phyloP scores from a whole-genome alignment of 2,329 filamentous ascomycete species.

The Polychaeton citri region DNA sequence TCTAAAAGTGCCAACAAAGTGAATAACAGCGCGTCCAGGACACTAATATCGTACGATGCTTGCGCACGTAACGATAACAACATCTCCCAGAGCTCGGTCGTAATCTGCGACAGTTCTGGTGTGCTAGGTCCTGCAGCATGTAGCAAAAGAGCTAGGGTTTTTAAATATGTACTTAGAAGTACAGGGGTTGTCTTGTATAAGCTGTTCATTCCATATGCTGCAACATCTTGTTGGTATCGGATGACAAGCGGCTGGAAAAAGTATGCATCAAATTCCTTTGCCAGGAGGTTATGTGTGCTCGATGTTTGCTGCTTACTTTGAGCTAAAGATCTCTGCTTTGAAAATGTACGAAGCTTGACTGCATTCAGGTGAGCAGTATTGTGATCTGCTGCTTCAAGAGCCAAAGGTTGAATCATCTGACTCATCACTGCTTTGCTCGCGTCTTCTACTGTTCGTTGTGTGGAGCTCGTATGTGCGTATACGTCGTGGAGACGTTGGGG shows the following conservation, averaged over 20 bases:
- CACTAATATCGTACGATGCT: conserved; percentile 32
- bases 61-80: conserved; percentile 54
- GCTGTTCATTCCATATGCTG: conserved; percentile 21
- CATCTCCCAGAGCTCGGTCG: conserved; percentile 71
- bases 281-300: conserved; percentile 62
- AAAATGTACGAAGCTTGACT: conserved; percentile 83
- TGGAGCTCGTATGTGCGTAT: conserved; percentile 40
- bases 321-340: conserved; percentile 53
- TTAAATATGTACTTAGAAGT: conserved; percentile 66
- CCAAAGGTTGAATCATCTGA: conserved; percentile 66
- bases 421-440: conserved; percentile 57
- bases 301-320: conserved; percentile 42
- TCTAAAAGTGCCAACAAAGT: conserved; percentile 69
- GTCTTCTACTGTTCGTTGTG: conserved; percentile 46
- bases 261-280: conserved; percentile 56
- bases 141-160: conserved; percentile 71
- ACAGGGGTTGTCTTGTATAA: conserved; percentile 61
- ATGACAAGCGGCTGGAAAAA: conserved; percentile 84
- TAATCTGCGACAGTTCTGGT: conserved; percentile 63
- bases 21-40: conserved; percentile 65
- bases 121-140: conserved; percentile 74
- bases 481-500: conserved; percentile 60
- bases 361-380: conserved; percentile 60
- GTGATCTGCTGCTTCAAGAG: conserved; percentile 66
- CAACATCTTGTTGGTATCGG: conserved; percentile 38